Conservation (phyloP, 176 grass and related monocot genomes). For the Lolium perenne region DNA sequence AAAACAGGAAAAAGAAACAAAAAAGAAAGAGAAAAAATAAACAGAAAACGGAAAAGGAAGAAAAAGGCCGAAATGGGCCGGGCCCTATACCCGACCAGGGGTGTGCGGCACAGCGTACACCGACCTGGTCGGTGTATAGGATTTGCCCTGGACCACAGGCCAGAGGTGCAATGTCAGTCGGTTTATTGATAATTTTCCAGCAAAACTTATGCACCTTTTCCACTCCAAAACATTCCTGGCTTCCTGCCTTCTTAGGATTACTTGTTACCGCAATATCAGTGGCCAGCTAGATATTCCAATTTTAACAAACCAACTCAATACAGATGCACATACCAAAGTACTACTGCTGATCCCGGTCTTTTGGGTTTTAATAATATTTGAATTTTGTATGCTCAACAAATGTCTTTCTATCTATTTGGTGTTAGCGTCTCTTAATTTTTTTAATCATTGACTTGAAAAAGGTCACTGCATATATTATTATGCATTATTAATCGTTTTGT, state of each 20-base stretch:
- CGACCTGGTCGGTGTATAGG: too few species aligned
- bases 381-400: neutral
- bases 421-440: neutral
- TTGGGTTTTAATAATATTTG: neutral
- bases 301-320: neutral
- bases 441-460: conserved; percentile 34
- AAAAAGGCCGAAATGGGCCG: too few species aligned
- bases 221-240: neutral
- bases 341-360: neutral
- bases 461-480: conserved; percentile 13
- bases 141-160: neutral
- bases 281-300: neutral
- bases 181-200: neutral
- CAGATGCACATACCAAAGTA: neutral
- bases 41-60: too few species aligned
- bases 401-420: neutral
- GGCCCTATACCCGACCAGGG: too few species aligned
- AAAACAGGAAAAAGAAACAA: too few species aligned
- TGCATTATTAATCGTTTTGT: neutral
- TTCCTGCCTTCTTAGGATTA: neutral
- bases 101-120: too few species aligned
- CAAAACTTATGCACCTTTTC: neutral
- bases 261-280: neutral
- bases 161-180: neutral
- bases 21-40: too few species aligned